Conservation (phyloP, 2,329 filamentous ascomycete genomes). For the Colletotrichum tofieldiae region DNA sequence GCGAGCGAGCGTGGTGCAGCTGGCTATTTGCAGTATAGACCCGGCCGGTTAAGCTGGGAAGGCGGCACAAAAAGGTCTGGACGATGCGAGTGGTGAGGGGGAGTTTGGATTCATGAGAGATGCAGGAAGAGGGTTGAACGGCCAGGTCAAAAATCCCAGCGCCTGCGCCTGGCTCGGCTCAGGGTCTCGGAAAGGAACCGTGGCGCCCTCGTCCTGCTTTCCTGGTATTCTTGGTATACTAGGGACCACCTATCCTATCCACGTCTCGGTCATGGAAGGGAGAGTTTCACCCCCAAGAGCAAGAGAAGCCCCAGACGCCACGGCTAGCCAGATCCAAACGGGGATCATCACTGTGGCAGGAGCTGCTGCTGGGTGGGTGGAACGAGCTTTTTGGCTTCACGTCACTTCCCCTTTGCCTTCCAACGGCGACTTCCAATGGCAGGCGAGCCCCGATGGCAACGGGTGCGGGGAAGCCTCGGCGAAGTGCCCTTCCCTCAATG, state of each 20-base stretch:
- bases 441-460: not conserved
- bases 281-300: not conserved
- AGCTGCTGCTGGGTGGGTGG: not conserved
- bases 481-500: not conserved
- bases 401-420: constrained; percentile 1
- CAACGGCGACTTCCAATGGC: not conserved
- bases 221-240: not conserved
- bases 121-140: not conserved
- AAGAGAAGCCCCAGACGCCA: not conserved
- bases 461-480: constrained; percentile 32
- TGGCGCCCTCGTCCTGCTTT: not conserved
- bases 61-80: not conserved
- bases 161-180: constrained; percentile 2
- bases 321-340: not conserved
- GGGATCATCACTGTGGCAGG: not conserved
- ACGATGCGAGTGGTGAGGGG: not conserved
- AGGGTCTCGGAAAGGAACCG: not conserved
- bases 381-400: not conserved
- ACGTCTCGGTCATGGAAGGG: not conserved
- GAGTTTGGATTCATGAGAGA: not conserved
- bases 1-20: constrained; percentile 2
- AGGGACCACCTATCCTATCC: not conserved
- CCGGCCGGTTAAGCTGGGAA: not conserved
- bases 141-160: not conserved
- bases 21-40: constrained; percentile 4